Conservation (phyloP, 2,329 filamentous ascomycete species). For the Tolypocladium sp. region DNA sequence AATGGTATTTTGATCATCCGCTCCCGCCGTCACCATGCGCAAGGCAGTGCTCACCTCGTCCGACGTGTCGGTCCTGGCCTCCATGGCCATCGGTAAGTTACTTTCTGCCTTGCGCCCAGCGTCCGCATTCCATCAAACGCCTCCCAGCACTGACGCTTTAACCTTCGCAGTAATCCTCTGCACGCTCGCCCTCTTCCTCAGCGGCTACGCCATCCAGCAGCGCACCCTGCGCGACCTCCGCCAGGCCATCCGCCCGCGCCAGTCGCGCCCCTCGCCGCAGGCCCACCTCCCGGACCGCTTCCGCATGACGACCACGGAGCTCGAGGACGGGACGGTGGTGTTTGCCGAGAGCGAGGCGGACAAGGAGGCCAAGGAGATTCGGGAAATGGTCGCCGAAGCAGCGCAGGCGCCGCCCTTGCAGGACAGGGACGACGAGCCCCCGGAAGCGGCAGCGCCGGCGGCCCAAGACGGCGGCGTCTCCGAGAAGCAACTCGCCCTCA, state of each 20-base stretch:
- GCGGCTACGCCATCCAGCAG: constrained; percentile 82
- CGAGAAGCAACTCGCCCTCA: constrained; percentile 19
- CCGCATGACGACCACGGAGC: constrained; percentile 32
- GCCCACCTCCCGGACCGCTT: constrained; percentile 43
- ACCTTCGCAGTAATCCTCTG: constrained; percentile 56
- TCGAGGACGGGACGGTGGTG: constrained; percentile 36
- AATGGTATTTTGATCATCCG: too few relatives aligned
- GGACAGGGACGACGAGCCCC: background rate
- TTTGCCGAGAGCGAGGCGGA: constrained; percentile 26
- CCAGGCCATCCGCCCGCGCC: constrained; percentile 50
- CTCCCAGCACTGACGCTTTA: constrained; percentile 3
- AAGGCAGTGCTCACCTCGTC: constrained; percentile 55
- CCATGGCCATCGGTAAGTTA: constrained; percentile 50
- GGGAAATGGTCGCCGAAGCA: constrained; percentile 18
- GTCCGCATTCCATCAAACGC: constrained; percentile 8
- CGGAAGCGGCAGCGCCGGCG: background rate
- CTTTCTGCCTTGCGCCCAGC: background rate
- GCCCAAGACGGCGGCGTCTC: constrained; percentile 9
- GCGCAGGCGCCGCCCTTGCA: constrained; percentile 7
- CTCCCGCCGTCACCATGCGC: constrained; percentile 13
- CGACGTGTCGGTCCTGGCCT: constrained; percentile 61
- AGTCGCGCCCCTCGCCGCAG: constrained; percentile 36
- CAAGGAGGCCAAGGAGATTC: constrained; percentile 14
- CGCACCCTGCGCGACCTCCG: constrained; percentile 73
- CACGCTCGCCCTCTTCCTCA: constrained; percentile 75